Evolutionary conservation across 192 early-diverging fungal genomes (phyloP).

Genomic region (Blastocladiella britannica): DNA sequence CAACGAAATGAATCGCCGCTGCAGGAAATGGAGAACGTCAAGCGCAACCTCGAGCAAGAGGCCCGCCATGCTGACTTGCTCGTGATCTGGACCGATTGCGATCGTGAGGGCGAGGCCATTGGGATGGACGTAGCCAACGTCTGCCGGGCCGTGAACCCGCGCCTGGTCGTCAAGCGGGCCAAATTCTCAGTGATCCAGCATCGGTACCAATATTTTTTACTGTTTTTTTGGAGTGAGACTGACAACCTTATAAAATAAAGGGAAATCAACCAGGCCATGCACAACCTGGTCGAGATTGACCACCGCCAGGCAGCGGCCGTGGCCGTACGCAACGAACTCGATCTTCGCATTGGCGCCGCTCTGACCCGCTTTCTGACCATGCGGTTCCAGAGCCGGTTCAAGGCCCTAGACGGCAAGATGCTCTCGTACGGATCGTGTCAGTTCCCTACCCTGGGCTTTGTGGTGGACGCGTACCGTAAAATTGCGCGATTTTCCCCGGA

Average conservation of each 20-base stretch:
- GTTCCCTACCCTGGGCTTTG: constrained; percentile 88
- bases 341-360: constrained; percentile 74
- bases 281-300: constrained; percentile 48
- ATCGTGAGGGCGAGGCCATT: constrained; percentile 88
- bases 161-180: constrained; percentile 56
- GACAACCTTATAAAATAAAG: constrained; percentile 12
- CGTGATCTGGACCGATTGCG: constrained; percentile 98
- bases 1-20: background rate
- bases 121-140: constrained; percentile 60
- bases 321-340: constrained; percentile 62
- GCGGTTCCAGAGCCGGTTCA: constrained; percentile 30
- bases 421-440: constrained; percentile 89
- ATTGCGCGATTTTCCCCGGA: constrained; percentile 69
- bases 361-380: constrained; percentile 87
- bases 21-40: constrained; percentile 26
- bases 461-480: constrained; percentile 64
- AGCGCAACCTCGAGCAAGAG: constrained; percentile 40
- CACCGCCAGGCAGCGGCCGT: constrained; percentile 56
- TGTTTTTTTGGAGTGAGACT: constrained; percentile 2
- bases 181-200: constrained; percentile 71
- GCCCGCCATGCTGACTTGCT: constrained; percentile 38
- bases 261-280: constrained; percentile 59
- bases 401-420: constrained; percentile 28
- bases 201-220: constrained; percentile 18
- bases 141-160: constrained; percentile 35